Percentiles rank a stretch among this genome's conserved stretches.
Evolutionary conservation across 768 basidiomycete species (phyloP).

Genomic region (Russula sp.): DNA sequence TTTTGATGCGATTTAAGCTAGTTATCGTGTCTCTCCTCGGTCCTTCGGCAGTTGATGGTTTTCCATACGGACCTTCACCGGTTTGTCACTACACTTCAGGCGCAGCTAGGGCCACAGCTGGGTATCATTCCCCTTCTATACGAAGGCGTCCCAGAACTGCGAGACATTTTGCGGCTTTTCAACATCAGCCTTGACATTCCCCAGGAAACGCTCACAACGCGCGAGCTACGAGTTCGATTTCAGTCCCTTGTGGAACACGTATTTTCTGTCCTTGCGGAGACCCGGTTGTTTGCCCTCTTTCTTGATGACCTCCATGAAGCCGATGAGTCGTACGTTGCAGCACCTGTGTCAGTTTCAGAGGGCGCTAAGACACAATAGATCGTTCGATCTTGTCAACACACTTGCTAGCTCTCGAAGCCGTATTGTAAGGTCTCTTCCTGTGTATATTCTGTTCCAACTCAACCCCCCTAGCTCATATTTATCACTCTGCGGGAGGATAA

Average conservation of each 20-base stretch:
- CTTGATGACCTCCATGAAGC: slow-evolving; percentile 73
- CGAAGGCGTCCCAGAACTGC: slow-evolving; percentile 63
- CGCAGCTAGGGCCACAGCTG: slow-evolving; percentile 62
- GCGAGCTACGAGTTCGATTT: slow-evolving; percentile 62
- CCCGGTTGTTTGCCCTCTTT: slow-evolving; percentile 62
- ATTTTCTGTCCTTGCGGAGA: slow-evolving; percentile 62
- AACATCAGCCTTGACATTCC: slow-evolving; percentile 47
- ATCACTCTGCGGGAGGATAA: slow-evolving; percentile 53
- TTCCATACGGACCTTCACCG: slow-evolving; percentile 64
- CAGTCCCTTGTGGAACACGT: slow-evolving; percentile 66
- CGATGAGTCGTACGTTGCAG: slow-evolving; percentile 49
- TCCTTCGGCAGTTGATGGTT: slow-evolving; percentile 68
- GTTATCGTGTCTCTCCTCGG: slow-evolving; percentile 64
- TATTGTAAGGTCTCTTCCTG: slow-evolving; percentile 41
- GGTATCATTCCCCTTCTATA: slow-evolving; percentile 65
- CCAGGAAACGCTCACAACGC: slow-evolving; percentile 49
- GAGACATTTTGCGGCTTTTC: slow-evolving; percentile 53
- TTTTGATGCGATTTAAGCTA: slow-evolving; percentile 26
- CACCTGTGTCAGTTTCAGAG: background rate
- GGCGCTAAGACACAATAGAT: slow-evolving; percentile 34
- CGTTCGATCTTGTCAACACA: slow-evolving; percentile 59
- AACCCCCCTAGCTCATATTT: slow-evolving; percentile 48
- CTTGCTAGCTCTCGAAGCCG: slow-evolving; percentile 59
- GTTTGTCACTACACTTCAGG: slow-evolving; percentile 53
- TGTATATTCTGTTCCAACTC: slow-evolving; percentile 10